Evolutionary conservation across 2,329 filamentous ascomycete species (phyloP).

Genomic region (Ophiostoma sp.): DNA sequence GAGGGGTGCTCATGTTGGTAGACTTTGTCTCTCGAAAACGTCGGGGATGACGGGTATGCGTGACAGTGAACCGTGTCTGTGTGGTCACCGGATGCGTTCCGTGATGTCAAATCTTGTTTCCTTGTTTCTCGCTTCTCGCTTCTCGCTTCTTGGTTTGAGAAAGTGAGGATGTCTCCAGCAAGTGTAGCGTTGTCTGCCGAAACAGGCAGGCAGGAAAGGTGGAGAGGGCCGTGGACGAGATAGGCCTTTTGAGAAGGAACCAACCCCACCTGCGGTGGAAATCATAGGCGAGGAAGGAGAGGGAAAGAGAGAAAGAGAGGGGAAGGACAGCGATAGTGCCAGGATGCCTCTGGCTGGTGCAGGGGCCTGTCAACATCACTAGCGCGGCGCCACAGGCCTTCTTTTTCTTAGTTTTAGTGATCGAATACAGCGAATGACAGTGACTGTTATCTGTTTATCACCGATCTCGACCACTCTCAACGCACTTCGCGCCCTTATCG

Average conservation of each 20-base stretch:
- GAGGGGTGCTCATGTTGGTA: background rate
- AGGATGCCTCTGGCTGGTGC: background rate
- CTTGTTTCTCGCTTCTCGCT: too few relatives aligned
- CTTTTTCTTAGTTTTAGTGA: too few relatives aligned
- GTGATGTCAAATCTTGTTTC: background rate
- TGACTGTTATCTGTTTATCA: constrained; percentile 1
- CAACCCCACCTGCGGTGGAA: background rate
- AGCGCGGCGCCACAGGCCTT: background rate
- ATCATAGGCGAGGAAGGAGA: constrained; percentile 1
- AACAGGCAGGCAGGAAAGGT: background rate
- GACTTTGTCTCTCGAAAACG: background rate
- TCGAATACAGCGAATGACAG: background rate
- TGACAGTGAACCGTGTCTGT: too few relatives aligned
- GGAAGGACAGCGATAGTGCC: background rate
- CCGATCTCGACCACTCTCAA: background rate
- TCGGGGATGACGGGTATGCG: background rate
- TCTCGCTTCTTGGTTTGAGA: too few relatives aligned
- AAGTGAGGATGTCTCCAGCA: background rate
- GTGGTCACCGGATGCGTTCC: background rate
- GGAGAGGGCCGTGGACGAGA: background rate
- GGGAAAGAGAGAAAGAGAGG: background rate
- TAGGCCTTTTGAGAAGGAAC: background rate
- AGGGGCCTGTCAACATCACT: background rate
- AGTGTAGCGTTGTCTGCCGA: background rate
- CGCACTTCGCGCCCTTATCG: background rate